phyloP scores from a whole-genome alignment of 2,329 filamentous ascomycete species.

The Botrytis fragariae region DNA sequence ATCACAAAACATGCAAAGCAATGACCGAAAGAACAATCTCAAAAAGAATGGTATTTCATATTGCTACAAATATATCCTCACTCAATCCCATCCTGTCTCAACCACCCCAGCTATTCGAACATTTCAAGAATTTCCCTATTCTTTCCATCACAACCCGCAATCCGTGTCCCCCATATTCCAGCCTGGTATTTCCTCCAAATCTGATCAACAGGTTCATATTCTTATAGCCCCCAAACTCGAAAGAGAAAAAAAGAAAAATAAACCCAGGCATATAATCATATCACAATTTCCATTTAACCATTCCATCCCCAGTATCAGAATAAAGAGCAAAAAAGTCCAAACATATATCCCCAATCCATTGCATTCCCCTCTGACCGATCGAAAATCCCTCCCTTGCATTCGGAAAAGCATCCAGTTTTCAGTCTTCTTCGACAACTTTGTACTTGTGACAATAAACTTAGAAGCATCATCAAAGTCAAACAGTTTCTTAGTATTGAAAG shows the following conservation, averaged over 20 bases:
- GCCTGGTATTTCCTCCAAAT: slow-evolving; percentile 12
- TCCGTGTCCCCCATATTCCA: not conserved
- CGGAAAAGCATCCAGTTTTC: not conserved
- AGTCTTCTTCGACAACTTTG: not conserved
- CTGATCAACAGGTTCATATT: slow-evolving; percentile 15
- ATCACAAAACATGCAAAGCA: not conserved
- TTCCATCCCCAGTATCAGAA: slow-evolving; percentile 2
- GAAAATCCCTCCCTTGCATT: not conserved
- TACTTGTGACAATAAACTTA: not conserved
- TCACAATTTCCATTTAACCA: slow-evolving; percentile 18
- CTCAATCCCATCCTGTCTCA: not conserved
- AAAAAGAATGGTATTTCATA: slow-evolving; percentile 17
- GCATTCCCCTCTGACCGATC: not conserved
- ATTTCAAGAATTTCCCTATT: not conserved
- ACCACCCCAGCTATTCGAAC: not conserved
- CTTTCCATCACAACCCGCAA: not conserved
- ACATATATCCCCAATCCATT: slow-evolving; percentile 10
- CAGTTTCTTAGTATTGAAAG: not conserved
- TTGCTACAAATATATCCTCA: slow-evolving; percentile 21
- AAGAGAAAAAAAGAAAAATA: slow-evolving; percentile 1
- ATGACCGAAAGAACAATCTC: not conserved
- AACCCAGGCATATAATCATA: slow-evolving; percentile 21
- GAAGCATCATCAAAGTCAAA: not conserved
- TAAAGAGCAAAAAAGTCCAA: slow-evolving; percentile 3
- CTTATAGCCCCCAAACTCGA: not conserved